phyloP scores from a whole-genome alignment of 2,329 filamentous ascomycete genomes.

The Fusarium sp. region DNA sequence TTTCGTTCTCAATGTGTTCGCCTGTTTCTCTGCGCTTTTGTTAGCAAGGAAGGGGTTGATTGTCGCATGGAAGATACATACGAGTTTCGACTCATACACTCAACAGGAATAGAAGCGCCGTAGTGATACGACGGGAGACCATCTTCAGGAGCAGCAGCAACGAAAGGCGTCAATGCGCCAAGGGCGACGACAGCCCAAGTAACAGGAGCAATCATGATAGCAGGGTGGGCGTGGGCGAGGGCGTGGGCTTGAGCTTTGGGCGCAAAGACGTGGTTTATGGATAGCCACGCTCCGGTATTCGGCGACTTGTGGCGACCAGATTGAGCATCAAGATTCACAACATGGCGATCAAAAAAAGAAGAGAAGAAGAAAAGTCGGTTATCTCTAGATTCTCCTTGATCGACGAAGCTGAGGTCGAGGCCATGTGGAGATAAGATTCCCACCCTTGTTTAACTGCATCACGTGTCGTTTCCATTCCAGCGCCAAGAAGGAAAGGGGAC shows the following conservation, averaged over 20 bases:
- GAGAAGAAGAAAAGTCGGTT: neutral
- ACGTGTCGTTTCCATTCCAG: constrained; percentile 36
- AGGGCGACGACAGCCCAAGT: constrained; percentile 39
- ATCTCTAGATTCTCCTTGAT: neutral
- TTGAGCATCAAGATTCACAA: constrained; percentile 25
- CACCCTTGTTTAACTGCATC: constrained; percentile 45
- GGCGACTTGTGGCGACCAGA: constrained; percentile 26
- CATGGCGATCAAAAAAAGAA: constrained; percentile 34
- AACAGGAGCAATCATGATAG: constrained; percentile 38
- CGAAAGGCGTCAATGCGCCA: constrained; percentile 47
- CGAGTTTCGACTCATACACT: constrained; percentile 81
- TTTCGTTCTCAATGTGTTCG: constrained; percentile 85
- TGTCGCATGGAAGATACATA: constrained; percentile 57
- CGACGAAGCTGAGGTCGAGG: constrained; percentile 16
- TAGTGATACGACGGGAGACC: constrained; percentile 73
- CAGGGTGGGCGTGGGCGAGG: neutral
- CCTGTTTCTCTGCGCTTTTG: constrained; percentile 77
- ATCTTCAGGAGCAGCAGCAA: constrained; percentile 55
- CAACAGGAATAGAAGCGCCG: constrained; percentile 75
- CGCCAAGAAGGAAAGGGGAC: constrained; percentile 12
- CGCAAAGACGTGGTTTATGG: neutral
- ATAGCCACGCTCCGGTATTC: constrained; percentile 16
- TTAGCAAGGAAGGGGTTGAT: neutral
- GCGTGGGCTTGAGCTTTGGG: neutral
- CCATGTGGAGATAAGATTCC: constrained; percentile 47